These are phyloP conservation scores for Penicillium samsonianum DNA, from an alignment of 495 filamentous ascomycete genomes.

Conservation along the genomic window DNA sequence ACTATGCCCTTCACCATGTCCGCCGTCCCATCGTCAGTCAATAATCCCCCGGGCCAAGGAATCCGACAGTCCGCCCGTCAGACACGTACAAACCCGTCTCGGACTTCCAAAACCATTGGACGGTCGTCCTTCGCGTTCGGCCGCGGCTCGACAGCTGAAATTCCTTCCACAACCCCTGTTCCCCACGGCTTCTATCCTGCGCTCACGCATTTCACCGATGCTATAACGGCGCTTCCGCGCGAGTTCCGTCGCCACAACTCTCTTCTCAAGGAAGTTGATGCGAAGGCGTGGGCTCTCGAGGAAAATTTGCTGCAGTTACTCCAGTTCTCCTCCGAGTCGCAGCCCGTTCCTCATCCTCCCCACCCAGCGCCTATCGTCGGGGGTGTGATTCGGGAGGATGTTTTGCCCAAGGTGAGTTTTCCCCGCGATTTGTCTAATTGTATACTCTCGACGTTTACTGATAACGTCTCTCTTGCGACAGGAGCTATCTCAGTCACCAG, in stretches of 20 bases:
- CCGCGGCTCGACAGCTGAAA: conserved; percentile 36
- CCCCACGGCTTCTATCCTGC: conserved; percentile 81
- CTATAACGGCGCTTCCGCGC: conserved; percentile 87
- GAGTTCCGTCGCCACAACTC: conserved; percentile 95
- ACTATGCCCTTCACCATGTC: conserved; percentile 33
- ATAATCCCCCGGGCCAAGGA: conserved; percentile 37
- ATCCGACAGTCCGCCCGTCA: conserved; percentile 58
- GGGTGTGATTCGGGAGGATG: conserved; percentile 44
- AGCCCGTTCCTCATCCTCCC: conserved; percentile 40
- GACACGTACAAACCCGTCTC: conserved; percentile 61
- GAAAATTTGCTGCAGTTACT: conserved; percentile 69
- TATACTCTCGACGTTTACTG: conserved; percentile 5
- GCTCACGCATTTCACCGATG: conserved; percentile 90
- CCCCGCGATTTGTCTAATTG: not conserved
- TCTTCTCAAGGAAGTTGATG: conserved; percentile 93
- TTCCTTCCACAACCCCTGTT: conserved; percentile 35
- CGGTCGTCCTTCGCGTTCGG: conserved; percentile 51
- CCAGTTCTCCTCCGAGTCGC: conserved; percentile 61
- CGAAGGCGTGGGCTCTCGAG: conserved; percentile 67
- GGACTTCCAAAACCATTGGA: conserved; percentile 58
- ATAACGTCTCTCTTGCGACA: conserved; percentile 18
- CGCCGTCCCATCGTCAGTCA: conserved; percentile 31
- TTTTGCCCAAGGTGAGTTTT: conserved; percentile 35
- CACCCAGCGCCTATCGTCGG: conserved; percentile 44
- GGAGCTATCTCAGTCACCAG: conserved; percentile 35